Conservation (phyloP, 2,329 filamentous ascomycete species). For the Penicillium sp. region DNA sequence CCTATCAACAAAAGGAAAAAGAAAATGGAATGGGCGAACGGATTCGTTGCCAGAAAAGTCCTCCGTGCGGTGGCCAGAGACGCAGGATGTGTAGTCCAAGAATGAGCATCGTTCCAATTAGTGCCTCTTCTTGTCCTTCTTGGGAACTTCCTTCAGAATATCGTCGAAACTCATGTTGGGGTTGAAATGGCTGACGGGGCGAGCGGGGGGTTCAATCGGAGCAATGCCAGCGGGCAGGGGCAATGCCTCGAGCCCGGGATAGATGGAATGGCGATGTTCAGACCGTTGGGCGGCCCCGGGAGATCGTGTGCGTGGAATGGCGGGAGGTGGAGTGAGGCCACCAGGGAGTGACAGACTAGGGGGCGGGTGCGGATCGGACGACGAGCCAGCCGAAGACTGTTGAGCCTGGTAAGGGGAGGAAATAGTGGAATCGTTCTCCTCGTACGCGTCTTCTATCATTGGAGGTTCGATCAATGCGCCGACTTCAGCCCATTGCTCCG, state of each 20-base stretch:
- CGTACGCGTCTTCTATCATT: slow-evolving; percentile 32
- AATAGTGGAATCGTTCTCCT: slow-evolving; percentile 36
- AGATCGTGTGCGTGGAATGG: slow-evolving; percentile 33
- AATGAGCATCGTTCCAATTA: slow-evolving; percentile 9
- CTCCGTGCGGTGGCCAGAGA: not conserved
- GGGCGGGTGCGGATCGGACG: slow-evolving; percentile 31
- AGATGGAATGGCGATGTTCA: slow-evolving; percentile 41
- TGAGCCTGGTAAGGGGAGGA: slow-evolving; percentile 37
- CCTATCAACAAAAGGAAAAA: slow-evolving; percentile 19
- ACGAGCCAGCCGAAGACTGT: slow-evolving; percentile 35
- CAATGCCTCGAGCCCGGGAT: slow-evolving; percentile 43
- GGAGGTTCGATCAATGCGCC: slow-evolving; percentile 32
- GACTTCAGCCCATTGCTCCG: slow-evolving; percentile 54
- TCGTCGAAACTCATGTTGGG: slow-evolving; percentile 48
- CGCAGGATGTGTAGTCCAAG: not conserved
- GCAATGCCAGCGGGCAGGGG: slow-evolving; percentile 41
- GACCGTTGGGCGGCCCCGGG: slow-evolving; percentile 27
- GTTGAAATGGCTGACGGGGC: slow-evolving; percentile 41
- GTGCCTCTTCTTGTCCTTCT: slow-evolving; percentile 35
- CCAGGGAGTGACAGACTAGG: slow-evolving; percentile 29
- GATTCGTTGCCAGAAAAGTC: slow-evolving; percentile 3
- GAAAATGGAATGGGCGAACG: slow-evolving; percentile 4
- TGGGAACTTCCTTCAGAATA: slow-evolving; percentile 41
- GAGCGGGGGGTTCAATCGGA: slow-evolving; percentile 37
- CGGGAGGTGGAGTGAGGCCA: slow-evolving; percentile 31